Evolutionary conservation across 495 filamentous ascomycete species (phyloP).

Genomic region (Cairneyella variabilis): DNA sequence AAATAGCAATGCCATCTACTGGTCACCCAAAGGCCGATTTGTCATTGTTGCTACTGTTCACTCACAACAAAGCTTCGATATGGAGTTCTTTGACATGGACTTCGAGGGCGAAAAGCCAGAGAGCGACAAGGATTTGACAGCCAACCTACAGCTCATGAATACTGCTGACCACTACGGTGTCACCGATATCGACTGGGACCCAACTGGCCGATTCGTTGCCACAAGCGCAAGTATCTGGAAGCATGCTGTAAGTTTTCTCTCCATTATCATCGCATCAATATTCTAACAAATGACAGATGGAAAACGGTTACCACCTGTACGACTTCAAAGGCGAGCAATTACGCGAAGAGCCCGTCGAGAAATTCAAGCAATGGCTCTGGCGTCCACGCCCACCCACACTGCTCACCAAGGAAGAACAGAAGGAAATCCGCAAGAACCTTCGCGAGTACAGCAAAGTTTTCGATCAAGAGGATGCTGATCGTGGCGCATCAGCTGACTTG

Average conservation of each 20-base stretch:
- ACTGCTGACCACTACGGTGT: constrained; percentile 94
- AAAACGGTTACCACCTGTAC: constrained; percentile 97
- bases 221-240: constrained; percentile 93
- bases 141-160: constrained; percentile 90
- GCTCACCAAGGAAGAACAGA: constrained; percentile 91
- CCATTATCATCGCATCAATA: background rate
- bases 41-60: constrained; percentile 89
- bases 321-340: constrained; percentile 89
- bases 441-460: constrained; percentile 93
- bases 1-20: constrained; percentile 98
- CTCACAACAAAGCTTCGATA: constrained; percentile 86
- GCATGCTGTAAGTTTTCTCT: constrained; percentile 67
- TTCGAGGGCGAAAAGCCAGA: constrained; percentile 96
- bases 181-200: constrained; percentile 97
- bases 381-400: constrained; percentile 86
- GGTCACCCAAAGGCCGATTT: constrained; percentile 96
- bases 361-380: constrained; percentile 97
- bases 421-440: constrained; percentile 95
- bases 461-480: constrained; percentile 90
- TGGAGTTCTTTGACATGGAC: constrained; percentile 97
- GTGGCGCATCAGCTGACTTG: constrained; percentile 86
- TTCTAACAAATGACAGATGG: constrained; percentile 67
- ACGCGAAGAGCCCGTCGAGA: constrained; percentile 88
- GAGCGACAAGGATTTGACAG: constrained; percentile 87
- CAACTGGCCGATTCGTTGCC: constrained; percentile 88